phyloP scores from a whole-genome alignment of 768 basidiomycete genomes.

The Hericium rajendrae region DNA sequence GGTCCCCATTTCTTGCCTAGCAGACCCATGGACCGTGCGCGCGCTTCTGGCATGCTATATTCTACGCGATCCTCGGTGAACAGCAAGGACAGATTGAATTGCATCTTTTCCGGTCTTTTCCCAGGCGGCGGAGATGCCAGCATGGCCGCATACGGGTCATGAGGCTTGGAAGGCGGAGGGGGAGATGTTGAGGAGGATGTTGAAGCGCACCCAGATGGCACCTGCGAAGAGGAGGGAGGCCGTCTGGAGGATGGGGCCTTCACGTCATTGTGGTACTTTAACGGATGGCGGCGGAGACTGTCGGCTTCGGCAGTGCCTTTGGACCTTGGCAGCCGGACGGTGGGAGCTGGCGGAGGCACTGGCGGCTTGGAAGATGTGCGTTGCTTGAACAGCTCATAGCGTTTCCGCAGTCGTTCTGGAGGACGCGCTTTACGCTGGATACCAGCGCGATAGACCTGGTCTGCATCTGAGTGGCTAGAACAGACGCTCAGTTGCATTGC shows the following conservation, averaged over 20 bases:
- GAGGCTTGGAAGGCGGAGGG: conserved; percentile 9
- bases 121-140: conserved; percentile 58
- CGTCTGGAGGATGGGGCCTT: conserved; percentile 6
- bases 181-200: conserved; percentile 15
- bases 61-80: conserved; percentile 73
- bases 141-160: conserved; percentile 58
- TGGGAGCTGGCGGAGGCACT: not conserved
- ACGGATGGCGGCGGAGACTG: conserved; percentile 10
- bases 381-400: conserved; percentile 65
- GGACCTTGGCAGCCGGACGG: conserved; percentile 8
- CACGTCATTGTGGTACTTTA: conserved; percentile 8
- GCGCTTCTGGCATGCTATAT: conserved; percentile 77
- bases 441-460: conserved; percentile 71
- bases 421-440: conserved; percentile 78
- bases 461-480: conserved; percentile 47
- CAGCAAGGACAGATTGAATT: conserved; percentile 58
- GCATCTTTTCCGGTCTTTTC: conserved; percentile 62
- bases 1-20: conserved; percentile 81
- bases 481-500: conserved; percentile 31
- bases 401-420: conserved; percentile 70
- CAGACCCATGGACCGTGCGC: conserved; percentile 74
- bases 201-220: conserved; percentile 17
- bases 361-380: conserved; percentile 9
- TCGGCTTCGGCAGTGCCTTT: conserved; percentile 13
- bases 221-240: conserved; percentile 9